Base-by-base conservation (phyloP, 768 basidiomycete species). In the Pleurotus pulmonarius region DNA sequence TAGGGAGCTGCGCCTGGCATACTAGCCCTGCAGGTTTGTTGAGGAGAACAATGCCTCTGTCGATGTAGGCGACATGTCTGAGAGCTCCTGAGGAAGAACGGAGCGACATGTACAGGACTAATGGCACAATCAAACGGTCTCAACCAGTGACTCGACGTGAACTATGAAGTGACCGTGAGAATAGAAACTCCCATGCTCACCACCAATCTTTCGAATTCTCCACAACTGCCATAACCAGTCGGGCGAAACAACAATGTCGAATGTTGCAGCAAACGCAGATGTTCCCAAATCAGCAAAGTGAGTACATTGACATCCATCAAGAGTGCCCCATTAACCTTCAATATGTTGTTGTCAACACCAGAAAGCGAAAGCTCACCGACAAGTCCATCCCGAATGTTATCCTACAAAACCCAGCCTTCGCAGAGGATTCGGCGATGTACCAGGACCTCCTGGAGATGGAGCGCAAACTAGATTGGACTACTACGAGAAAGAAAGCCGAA, bases 391-490 rank as follows among this genome's bases (percentile, higher is more conserved):
- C 93, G 0, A 85, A 87, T 77, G 83, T 82, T 51, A 78, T 94
- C 37, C 77, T 87, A 4, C 85, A 91, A 58, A 78, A 83, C 61
- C 83, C 87, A 15, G 83, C 86, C 48, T 91, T 92, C 65, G 82
- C 87, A 1, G 80, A 83, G 63, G 93, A 96, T 67, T 92, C 92
- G 20, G 77, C 75, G 57, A 91, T 95, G 82, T 97, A 96, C 70
- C 83, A 87, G 58, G 86, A 91, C 63, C 74, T 97, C 40, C 70
- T 94, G 24, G 87, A 90, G 61, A 92, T 92, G 85, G 94, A 97
- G 68, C 82, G 90, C 57, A 91, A 88, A 67, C 75, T 98, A 13
- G 94, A 98, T 70, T 97, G 95, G 95, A 95, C 93, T 3, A 88
- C 95, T 78, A 86, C 85, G 67, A 79, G 95, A 67, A 96, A 96